Base-by-base conservation (phyloP, 306 rosid species). In the Potentilla sterilis region DNA sequence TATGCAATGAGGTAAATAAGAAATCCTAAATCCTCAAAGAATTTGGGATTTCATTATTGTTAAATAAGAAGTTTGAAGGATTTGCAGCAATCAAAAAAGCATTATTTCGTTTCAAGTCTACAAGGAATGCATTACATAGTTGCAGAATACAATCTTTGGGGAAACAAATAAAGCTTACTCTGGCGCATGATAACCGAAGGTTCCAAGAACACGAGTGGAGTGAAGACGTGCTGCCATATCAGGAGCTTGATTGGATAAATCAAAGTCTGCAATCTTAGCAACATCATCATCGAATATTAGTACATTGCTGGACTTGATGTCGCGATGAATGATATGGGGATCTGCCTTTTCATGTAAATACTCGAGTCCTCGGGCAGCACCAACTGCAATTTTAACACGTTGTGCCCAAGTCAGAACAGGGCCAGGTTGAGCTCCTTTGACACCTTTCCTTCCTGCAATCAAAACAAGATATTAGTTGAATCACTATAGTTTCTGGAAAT, bases 161-260 rank as follows among this genome's bases (percentile, higher is more conserved):
- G 51, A 67, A 14, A 49, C n/a, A 54, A 59, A 51, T 61, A 74
- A 48, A 75, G 80, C 93, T 90, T 93, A 93, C 97, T 93, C 98
- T 6, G 98, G 98, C 65, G 97, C 97, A 82, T 93, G 98, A 84
- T 93, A 93, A 70, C 98, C 98, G 77, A 90, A 91, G 77, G 97
- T 93, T 78, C 97, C 98, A 42, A 93, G 96, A 82, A 87, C 98
- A 78, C 97, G 98, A 41, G 98, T 90, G 21, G 98, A 93, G 73
- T 91, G 97, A 78, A 93, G 98, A 58, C 98, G 95, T 28, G 98
- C 95, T 57, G 98, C 97, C 94, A 89, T 90, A 87, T 93, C 98
- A 61, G 98, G 97, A 81, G 98, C 96, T 81, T 92, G 98, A 72
- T 93, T 93, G 80, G 96, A 93, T 85, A 93, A 85, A 87, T 93